A percentile compares a stretch with the other conserved stretches of the same genome.
Evolutionary conservation across 179 eudicot species (phyloP).

Genomic region (Heliamphora pulchella): DNA sequence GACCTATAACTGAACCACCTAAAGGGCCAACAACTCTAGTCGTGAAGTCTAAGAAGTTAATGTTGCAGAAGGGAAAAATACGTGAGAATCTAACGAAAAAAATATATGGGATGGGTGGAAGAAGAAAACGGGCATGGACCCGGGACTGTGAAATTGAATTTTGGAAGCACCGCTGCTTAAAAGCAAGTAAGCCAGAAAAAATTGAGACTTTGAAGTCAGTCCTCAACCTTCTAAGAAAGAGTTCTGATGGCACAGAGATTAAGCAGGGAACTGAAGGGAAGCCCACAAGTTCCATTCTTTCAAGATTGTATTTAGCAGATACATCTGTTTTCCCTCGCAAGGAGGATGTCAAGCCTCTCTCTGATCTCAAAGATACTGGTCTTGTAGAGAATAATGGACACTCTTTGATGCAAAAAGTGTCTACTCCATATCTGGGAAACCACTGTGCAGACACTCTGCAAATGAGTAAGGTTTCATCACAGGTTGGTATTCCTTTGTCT

Average conservation of each 20-base stretch:
- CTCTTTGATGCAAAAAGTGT: conserved; percentile 26
- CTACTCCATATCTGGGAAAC: conserved; percentile 19
- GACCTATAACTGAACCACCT: conserved; percentile 46
- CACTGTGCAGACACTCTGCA: conserved; percentile 19
- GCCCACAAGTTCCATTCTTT: conserved; percentile 55
- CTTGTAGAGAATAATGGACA: conserved; percentile 25
- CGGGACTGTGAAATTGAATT: conserved; percentile 92
- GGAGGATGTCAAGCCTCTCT: conserved; percentile 66
- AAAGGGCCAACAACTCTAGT: conserved; percentile 40
- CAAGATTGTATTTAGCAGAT: conserved; percentile 89
- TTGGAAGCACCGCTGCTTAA: conserved; percentile 84
- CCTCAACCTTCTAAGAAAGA: conserved; percentile 54
- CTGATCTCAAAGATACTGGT: conserved; percentile 40
- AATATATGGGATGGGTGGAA: conserved; percentile 78
- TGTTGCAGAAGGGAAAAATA: conserved; percentile 73
- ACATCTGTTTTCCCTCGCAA: conserved; percentile 81
- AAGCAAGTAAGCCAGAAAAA: conserved; percentile 62
- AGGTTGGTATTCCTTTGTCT: conserved; percentile 18
- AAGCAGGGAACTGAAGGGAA: conserved; percentile 33
- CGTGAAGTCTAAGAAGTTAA: conserved; percentile 57
- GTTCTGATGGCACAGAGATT: conserved; percentile 29
- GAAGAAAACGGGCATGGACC: conserved; percentile 67
- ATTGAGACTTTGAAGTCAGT: conserved; percentile 71
- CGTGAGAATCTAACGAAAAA: conserved; percentile 86
- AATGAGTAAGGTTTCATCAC: conserved; percentile 20